Conservation (phyloP, 2,329 filamentous ascomycete species). For the Juglanconis oblonga region DNA sequence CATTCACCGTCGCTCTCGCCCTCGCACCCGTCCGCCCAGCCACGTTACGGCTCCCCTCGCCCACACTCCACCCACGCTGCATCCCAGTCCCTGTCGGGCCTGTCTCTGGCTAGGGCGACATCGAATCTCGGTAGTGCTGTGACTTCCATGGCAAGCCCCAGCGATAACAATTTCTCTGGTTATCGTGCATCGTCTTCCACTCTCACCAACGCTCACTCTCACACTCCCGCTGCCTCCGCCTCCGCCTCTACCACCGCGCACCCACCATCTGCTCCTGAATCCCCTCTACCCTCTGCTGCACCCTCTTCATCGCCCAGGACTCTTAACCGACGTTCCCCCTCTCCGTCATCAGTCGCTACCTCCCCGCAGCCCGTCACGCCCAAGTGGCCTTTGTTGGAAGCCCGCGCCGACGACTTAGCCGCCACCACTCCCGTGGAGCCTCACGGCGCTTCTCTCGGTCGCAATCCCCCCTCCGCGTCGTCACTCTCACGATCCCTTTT, state of each 20-base stretch:
- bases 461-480: too few species aligned
- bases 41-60: not conserved
- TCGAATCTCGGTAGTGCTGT: slow-evolving; percentile 8
- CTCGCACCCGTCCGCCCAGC: not conserved
- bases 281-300: slow-evolving; percentile 23
- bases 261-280: slow-evolving; percentile 21
- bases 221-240: slow-evolving; percentile 8
- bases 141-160: slow-evolving; percentile 1
- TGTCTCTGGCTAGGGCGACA: slow-evolving; percentile 8
- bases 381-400: slow-evolving; percentile 30
- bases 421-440: slow-evolving; percentile 27
- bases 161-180: slow-evolving; percentile 20
- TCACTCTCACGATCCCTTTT: too few species aligned
- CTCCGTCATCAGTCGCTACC: slow-evolving; percentile 35
- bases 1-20: not conserved
- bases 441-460: slow-evolving; percentile 15
- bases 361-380: slow-evolving; percentile 46
- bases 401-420: slow-evolving; percentile 17
- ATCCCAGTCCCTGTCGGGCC: slow-evolving; percentile 16
- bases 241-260: slow-evolving; percentile 13
- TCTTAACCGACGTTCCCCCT: slow-evolving; percentile 30
- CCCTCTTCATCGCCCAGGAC: slow-evolving; percentile 29
- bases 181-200: slow-evolving; percentile 16
- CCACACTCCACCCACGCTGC: slow-evolving; percentile 2
- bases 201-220: not conserved